Percentiles rank a stretch among this genome's conserved stretches.
phyloP scores from a whole-genome alignment of 805 yeast genomes.

The Hanseniaspora pseudoguilliermondii region DNA sequence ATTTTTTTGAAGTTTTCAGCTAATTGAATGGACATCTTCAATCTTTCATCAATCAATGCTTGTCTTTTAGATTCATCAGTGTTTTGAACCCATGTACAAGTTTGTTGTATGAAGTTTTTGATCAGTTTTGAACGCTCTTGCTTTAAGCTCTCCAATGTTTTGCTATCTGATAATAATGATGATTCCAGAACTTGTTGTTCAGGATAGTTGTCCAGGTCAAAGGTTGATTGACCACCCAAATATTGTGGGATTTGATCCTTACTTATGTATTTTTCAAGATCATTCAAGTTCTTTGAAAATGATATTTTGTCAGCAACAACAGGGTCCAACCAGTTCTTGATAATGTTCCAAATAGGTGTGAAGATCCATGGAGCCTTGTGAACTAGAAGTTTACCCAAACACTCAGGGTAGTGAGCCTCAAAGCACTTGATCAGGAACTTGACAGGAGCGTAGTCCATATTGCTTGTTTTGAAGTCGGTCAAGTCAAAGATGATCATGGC shows the following conservation, averaged over 20 bases:
- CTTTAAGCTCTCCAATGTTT: constrained; percentile 32
- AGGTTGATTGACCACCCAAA: constrained; percentile 61
- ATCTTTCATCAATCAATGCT: constrained; percentile 40
- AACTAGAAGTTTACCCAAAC: constrained; percentile 68
- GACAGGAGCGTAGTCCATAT: constrained; percentile 87
- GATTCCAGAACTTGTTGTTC: constrained; percentile 41
- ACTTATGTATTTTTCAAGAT: constrained; percentile 51
- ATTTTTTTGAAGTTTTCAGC: constrained; percentile 50
- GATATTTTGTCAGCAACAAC: constrained; percentile 85
- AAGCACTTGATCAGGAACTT: constrained; percentile 79
- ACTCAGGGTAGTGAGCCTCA: constrained; percentile 95
- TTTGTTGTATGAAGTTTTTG: constrained; percentile 45
- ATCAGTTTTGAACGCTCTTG: constrained; percentile 44
- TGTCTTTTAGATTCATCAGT: constrained; percentile 38
- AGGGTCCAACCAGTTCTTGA: constrained; percentile 91
- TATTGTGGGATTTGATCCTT: constrained; percentile 48
- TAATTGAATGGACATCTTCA: constrained; percentile 39
- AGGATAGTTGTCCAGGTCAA: constrained; percentile 43
- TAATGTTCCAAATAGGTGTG: constrained; percentile 84
- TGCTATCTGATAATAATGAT: constrained; percentile 28
- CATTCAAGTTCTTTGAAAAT: constrained; percentile 61
- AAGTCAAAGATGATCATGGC: constrained; percentile 79
- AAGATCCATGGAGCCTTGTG: constrained; percentile 97
- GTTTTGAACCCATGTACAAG: constrained; percentile 68
- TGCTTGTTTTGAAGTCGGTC: constrained; percentile 71